Conservation (phyloP, 73 alveolate species). For the Stentor roeselii region DNA sequence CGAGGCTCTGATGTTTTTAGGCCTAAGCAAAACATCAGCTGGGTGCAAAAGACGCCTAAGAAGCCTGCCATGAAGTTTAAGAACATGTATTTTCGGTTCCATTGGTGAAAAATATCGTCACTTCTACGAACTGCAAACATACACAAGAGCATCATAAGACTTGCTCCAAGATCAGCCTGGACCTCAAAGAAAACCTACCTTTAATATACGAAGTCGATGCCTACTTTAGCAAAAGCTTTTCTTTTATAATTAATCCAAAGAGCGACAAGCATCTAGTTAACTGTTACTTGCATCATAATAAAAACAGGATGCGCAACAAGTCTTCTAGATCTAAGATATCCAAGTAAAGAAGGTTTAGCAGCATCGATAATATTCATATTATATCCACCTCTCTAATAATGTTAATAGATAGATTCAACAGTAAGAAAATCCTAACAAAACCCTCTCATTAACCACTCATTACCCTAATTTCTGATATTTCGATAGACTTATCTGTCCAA, state of each 20-base stretch:
- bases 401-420: too few species aligned
- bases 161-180: conserved; percentile 6
- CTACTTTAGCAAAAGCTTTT: conserved; percentile 18
- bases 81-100: background rate
- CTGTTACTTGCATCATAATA: conserved; percentile 15
- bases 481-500: too few species aligned
- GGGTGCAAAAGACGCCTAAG: background rate
- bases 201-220: background rate
- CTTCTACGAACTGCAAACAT: background rate
- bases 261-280: background rate
- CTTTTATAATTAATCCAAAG: conserved; percentile 14
- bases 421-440: too few species aligned
- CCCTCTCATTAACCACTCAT: too few species aligned
- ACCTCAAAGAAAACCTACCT: conserved; percentile 6
- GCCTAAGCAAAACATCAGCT: background rate
- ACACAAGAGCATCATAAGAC: background rate
- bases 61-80: background rate
- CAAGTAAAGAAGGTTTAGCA: conserved; percentile 3
- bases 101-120: background rate
- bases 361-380: background rate
- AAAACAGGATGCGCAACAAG: conserved; percentile 5
- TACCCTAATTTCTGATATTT: too few species aligned
- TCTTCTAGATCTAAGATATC: background rate
- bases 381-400: too few species aligned
- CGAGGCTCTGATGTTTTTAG: background rate